These are phyloP conservation scores for Exophiala lecanii-corni DNA, from an alignment of 2,329 filamentous ascomycete genomes.

Conservation along the genomic window DNA sequence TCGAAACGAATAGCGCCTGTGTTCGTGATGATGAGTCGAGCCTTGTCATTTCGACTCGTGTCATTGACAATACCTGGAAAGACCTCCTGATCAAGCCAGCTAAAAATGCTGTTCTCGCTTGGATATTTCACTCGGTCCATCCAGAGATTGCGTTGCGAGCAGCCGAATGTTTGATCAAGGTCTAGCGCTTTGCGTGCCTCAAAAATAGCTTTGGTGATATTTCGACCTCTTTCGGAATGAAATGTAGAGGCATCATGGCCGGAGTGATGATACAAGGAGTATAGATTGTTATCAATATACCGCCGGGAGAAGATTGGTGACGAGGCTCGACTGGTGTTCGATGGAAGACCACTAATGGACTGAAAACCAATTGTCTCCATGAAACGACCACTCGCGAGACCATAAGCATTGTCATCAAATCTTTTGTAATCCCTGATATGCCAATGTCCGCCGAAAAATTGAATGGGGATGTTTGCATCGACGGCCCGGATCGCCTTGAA, in stretches of 20 bases:
- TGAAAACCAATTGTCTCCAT: slow-evolving; percentile 94
- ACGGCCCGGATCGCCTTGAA: slow-evolving; percentile 71
- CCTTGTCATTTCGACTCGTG: slow-evolving; percentile 53
- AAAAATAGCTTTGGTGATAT: slow-evolving; percentile 66
- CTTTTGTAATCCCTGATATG: slow-evolving; percentile 80
- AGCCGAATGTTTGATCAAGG: slow-evolving; percentile 74
- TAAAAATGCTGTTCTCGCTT: slow-evolving; percentile 69
- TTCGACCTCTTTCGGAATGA: slow-evolving; percentile 66
- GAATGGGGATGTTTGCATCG: slow-evolving; percentile 78
- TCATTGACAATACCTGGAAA: slow-evolving; percentile 64
- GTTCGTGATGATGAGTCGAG: slow-evolving; percentile 74
- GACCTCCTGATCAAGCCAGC: slow-evolving; percentile 71
- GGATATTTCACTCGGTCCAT: slow-evolving; percentile 74
- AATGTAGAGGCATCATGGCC: slow-evolving; percentile 68
- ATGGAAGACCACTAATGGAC: slow-evolving; percentile 67
- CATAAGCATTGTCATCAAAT: slow-evolving; percentile 74
- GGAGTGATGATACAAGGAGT: slow-evolving; percentile 76
- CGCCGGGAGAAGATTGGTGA: slow-evolving; percentile 63
- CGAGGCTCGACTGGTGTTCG: slow-evolving; percentile 33
- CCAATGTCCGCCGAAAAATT: slow-evolving; percentile 85
- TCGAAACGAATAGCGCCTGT: slow-evolving; percentile 92
- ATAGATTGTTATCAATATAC: slow-evolving; percentile 93
- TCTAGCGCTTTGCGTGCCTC: slow-evolving; percentile 64
- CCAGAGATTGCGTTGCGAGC: slow-evolving; percentile 76
- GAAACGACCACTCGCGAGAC: slow-evolving; percentile 82